phyloP scores from a whole-genome alignment of 805 yeast species.

The Pichia exigua region DNA sequence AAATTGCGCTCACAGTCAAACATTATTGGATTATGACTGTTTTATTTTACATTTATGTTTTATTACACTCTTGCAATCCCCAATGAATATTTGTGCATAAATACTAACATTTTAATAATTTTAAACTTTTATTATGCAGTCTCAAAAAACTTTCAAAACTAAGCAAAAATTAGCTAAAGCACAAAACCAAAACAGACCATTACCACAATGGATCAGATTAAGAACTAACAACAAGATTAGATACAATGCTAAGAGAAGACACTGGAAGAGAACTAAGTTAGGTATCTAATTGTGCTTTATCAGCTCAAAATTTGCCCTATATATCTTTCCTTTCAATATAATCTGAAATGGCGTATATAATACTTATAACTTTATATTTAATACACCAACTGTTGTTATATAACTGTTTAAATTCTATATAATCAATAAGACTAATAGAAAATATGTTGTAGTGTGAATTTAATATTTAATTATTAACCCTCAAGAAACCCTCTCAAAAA shows the following conservation, averaged over 20 bases:
- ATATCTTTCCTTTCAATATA: background rate
- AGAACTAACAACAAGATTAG: constrained; percentile 96
- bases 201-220: constrained; percentile 99
- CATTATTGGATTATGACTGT: background rate
- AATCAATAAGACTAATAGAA: constrained; percentile 1
- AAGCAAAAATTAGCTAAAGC: constrained; percentile 99
- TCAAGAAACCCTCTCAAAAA: background rate
- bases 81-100: background rate
- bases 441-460: background rate
- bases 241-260: constrained; percentile 99
- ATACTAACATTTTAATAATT: constrained; percentile 1
- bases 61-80: no score
- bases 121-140: constrained; percentile 32
- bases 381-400: background rate
- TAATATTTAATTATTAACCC: background rate
- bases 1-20: background rate
- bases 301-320: background rate
- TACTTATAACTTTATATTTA: background rate
- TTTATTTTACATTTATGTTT: no score
- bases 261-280: constrained; percentile 99
- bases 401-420: background rate
- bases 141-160: constrained; percentile 92
- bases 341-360: background rate
- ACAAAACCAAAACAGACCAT: constrained; percentile 97
- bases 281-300: constrained; percentile 56